These are phyloP conservation scores for Carpinus fangiana DNA, from an alignment of 306 rosid species.

Conservation along the genomic window DNA sequence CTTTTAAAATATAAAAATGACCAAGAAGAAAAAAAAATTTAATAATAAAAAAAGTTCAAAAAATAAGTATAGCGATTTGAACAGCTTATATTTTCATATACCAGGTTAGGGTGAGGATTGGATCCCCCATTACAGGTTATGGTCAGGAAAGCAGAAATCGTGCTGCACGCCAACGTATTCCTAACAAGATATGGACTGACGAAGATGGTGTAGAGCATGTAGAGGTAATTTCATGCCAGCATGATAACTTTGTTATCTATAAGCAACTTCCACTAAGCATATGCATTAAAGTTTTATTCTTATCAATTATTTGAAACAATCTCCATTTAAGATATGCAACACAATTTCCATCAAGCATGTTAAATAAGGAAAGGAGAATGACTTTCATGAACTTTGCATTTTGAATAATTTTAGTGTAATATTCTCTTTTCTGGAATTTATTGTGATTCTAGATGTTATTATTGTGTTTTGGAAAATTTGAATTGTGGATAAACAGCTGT, in stretches of 20 bases:
- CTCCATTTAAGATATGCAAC: neutral
- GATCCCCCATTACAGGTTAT: conserved; percentile 95
- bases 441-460: neutral
- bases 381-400: neutral
- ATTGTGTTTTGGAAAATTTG: neutral
- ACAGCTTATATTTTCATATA: neutral
- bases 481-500: conserved; percentile 15
- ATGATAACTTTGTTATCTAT: neutral
- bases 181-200: conserved; percentile 81
- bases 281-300: neutral
- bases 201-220: conserved; percentile 91
- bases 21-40: neutral
- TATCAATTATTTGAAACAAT: neutral
- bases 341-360: neutral
- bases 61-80: neutral
- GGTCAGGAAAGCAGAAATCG: conserved; percentile 99
- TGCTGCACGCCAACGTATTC: conserved; percentile 98
- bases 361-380: neutral
- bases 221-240: conserved; percentile 53
- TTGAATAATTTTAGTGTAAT: neutral
- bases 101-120: conserved; percentile 85
- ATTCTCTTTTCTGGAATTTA: neutral
- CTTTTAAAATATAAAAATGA: neutral
- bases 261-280: conserved; percentile 4
- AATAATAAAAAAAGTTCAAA: conserved; percentile 18